Evolutionary conservation across 768 basidiomycete species (phyloP), one percentile per base, ranked within the genome.

Genomic region (Pulveroboletus sp.): DNA sequence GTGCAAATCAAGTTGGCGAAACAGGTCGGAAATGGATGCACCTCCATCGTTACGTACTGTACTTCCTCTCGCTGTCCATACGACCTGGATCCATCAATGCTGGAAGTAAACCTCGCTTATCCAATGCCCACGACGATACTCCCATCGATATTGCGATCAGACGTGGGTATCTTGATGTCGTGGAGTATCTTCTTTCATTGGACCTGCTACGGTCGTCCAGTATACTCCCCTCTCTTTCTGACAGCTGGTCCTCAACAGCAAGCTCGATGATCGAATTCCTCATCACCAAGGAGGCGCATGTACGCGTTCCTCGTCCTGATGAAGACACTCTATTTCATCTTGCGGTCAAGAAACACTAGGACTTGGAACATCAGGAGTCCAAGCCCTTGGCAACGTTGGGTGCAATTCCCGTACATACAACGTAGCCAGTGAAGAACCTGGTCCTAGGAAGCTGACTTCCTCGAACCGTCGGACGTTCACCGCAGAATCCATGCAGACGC

Each of bases 191-290:
- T 7, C 28, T 30, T 14, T 33, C 43, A n/a, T 6, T 14, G 6
- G 3, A 8, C 14, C 5, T 11, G 21, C 18, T 14, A 10, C 11
- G 24, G 5, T 6, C 32, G 11, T 32, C 24, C 6, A 5, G 4
- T 6, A 6, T 44, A 15, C 32, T 44, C 32, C 24, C 35, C 32
- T 11, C 32, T 32, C 11, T 32, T 32, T 32, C 11, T 32, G 32
- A 3, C 1, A 9, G 30, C 5, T 5, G 6, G 6, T 3, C 2
- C 6, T 8, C 9, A 8, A 1, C 0, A 6, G 10, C 6, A 11
- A 26, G 21, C 15, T 5, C 43, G 11, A 9, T 45, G 11, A 45
- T 35, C 43, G 35, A 35, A 26, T 11, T 47, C 36, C 26, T 56
- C 18, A 21, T 55, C 2, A 2, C 14, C 9, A 50, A 31, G 13